Evolutionary conservation across 768 basidiomycete genomes (phyloP), one percentile per base, ranked within the genome.

Genomic region (Hemileccinum rubropunctum): DNA sequence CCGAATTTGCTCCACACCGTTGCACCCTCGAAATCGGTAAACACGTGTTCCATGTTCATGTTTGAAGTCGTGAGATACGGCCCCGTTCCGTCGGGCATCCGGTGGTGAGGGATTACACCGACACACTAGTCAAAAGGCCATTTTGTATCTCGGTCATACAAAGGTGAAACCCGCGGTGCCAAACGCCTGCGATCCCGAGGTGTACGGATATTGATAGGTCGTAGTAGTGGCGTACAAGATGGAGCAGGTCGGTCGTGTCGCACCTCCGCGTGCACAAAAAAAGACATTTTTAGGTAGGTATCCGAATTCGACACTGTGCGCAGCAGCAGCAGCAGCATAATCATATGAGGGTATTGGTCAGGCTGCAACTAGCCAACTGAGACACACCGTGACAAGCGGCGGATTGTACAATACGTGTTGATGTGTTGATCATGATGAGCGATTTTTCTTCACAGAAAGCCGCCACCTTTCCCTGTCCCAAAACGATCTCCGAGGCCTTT

Each of bases 401-500:
- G 26, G 35, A 23, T 23, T 38, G 21, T 15, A 40, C 37, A 13
- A n/a, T 23, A 23, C 23, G 15, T 9, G 4, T 41, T 23, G 30
- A 56, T 45, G 13, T 35, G 18, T 40, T 12, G 45, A 33, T n/a
- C n/a, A n/a, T 26, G 14, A 36, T 46, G 48, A 42, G 45, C 46
- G 2, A 34, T 15, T 14, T 15, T 15, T 17, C 47, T 20, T 71
- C 56, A 79, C 56, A 79, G 56, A 59, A 88, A 90, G 0, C 84
- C 81, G 3, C 87, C 87, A 47, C 76, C 79, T 59, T 76, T 84
- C 3, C 85, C 84, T 37, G 78, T 71, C 14, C 90, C 90, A 63
- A 98, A 98, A 46, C 92, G 74, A 61, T 91, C 90, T 28, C 87
- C 84, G 14, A 98, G 73, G 6, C 84, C 83, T 53, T 80, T 83